phyloP scores from a whole-genome alignment of 129 eudicot species.

The Flaveria sonorensis region DNA sequence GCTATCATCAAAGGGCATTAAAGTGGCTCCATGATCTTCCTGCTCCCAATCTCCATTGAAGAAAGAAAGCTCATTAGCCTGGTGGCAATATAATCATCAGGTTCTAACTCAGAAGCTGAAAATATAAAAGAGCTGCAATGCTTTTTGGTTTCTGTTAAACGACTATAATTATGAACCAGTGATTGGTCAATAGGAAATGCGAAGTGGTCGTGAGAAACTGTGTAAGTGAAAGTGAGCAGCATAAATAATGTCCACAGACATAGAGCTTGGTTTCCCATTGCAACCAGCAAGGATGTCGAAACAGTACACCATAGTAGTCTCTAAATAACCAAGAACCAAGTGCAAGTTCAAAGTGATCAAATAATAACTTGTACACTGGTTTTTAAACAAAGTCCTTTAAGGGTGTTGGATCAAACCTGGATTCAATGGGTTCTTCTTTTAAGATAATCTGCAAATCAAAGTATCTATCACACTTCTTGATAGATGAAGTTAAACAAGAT shows the following conservation, averaged over 20 bases:
- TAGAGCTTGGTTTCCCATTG: constrained; percentile 25
- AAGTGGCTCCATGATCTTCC: constrained; percentile 37
- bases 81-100: constrained; percentile 10
- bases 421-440: too few relatives aligned
- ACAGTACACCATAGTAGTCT: background rate
- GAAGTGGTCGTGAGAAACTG: constrained; percentile 27
- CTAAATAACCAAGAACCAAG: background rate
- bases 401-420: background rate
- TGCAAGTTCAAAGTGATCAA: background rate
- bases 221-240: constrained; percentile 25
- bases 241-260: constrained; percentile 17
- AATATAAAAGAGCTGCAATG: constrained; percentile 42
- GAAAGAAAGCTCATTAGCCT: constrained; percentile 43
- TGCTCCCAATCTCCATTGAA: constrained; percentile 51
- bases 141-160: constrained; percentile 31
- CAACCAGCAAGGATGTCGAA: background rate
- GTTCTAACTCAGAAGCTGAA: constrained; percentile 40
- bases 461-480: constrained; percentile 2
- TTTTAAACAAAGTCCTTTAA: too few relatives aligned
- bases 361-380: too few relatives aligned
- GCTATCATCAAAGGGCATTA: constrained; percentile 48
- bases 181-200: constrained; percentile 33
- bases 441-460: background rate
- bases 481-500: background rate
- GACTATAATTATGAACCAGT: constrained; percentile 31